Evolutionary conservation across 2,329 filamentous ascomycete species (phyloP), one percentile per base, ranked within the genome.

Genomic region (Pyrenophora teres): DNA sequence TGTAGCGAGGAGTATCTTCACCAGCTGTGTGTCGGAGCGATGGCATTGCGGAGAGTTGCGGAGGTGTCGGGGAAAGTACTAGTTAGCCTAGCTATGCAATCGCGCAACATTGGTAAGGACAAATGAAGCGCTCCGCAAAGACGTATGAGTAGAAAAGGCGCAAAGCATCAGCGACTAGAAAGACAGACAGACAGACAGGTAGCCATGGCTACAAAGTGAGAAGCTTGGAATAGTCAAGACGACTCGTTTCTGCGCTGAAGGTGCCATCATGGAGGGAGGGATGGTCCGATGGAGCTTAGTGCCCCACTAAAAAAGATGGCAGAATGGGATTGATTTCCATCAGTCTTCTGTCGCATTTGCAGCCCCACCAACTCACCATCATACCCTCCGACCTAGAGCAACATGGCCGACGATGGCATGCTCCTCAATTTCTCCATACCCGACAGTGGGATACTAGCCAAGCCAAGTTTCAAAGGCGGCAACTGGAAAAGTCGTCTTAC

Each of bases 321-420:
- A 36, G 23, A 39, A 43, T 57, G 40, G 46, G 54, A 6, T 25
- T 25, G 50, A 57, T 51, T 57, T 57, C 54, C 23, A 25, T 7
- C 23, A 2, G 27, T 23, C 19, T 42, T 39, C 46, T n/a, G 32
- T 39, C 40, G 40, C 49, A 25, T 16, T 46, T 33, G 10, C 23
- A 25, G 32, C 40, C 16, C 36, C 54, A 40, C 55, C 37, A 51
- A 48, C 43, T 40, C 45, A 31, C 32, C 35, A 40, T 35, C 40
- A 37, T 2, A 46, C 39, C 39, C 46, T 41, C 23, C 38, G 35
- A 40, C 13, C 13, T n/a, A 39, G 25, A 40, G 42, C 57, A 65
- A 57, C 33, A 97, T 97, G 92, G 90, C 90, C 44, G 92, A 97
- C 79, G 90, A 96, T 86, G 92, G 92, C 63, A 89, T 99, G 85